Conservation (phyloP, 2,329 filamentous ascomycete species). For the Bipolaris gigantea region DNA sequence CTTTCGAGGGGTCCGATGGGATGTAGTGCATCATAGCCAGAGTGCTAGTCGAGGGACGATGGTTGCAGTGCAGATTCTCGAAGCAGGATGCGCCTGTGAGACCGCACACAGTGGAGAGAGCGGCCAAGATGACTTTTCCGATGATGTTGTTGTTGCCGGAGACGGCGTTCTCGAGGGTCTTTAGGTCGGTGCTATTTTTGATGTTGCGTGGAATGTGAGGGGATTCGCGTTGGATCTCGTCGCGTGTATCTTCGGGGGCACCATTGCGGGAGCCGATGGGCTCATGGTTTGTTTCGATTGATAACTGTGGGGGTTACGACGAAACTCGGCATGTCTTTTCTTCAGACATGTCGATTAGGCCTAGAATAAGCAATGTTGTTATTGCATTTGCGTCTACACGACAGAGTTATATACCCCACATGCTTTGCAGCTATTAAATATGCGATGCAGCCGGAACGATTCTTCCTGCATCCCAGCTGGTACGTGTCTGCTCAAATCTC, state of each 20-base stretch:
- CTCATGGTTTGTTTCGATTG: slow-evolving; percentile 14
- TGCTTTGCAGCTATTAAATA: neutral
- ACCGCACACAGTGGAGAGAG: slow-evolving; percentile 42
- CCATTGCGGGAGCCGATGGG: slow-evolving; percentile 35
- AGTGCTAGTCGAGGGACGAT: slow-evolving; percentile 37
- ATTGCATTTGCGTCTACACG: neutral
- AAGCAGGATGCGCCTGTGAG: slow-evolving; percentile 32
- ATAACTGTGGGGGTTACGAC: neutral
- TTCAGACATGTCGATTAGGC: neutral
- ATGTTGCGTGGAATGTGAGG: slow-evolving; percentile 28
- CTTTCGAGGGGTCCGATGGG: slow-evolving; percentile 24
- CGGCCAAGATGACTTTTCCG: slow-evolving; percentile 51
- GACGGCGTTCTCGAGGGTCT: slow-evolving; percentile 33
- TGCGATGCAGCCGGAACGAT: neutral
- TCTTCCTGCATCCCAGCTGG: neutral
- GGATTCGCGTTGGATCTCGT: slow-evolving; percentile 36
- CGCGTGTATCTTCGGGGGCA: slow-evolving; percentile 33
- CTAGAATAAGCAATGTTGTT: slow-evolving; percentile 1
- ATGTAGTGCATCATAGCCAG: slow-evolving; percentile 42
- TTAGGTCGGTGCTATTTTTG: slow-evolving; percentile 35
- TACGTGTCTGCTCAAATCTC: neutral
- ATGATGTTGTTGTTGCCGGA: slow-evolving; percentile 38
- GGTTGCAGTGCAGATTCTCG: slow-evolving; percentile 38
- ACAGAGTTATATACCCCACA: neutral
- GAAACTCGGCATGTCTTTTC: neutral